phyloP scores from a whole-genome alignment of 129 eudicot genomes.

The Pseudognaphalium luteoalbum region DNA sequence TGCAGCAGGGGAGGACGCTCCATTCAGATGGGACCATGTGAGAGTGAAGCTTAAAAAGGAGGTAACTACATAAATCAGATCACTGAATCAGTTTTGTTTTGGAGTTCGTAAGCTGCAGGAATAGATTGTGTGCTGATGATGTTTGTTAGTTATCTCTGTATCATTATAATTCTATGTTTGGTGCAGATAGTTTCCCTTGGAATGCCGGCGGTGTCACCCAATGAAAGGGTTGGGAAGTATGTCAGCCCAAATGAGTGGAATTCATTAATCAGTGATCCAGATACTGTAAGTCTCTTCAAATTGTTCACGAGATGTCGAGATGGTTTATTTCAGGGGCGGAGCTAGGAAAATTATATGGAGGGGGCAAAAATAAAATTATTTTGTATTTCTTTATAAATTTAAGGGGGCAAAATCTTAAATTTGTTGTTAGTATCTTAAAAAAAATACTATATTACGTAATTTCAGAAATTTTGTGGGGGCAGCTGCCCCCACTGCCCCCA shows the following conservation, averaged over 20 bases:
- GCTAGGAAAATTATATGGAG: too few relatives aligned
- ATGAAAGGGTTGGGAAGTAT: constrained; percentile 81
- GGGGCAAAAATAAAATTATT: too few relatives aligned
- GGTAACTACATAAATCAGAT: constrained; percentile 40
- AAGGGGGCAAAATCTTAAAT: too few relatives aligned
- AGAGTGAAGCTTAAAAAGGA: constrained; percentile 91
- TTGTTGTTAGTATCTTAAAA: too few relatives aligned
- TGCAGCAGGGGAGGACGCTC: constrained; percentile 97
- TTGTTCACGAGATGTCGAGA: background rate
- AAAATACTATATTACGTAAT: too few relatives aligned
- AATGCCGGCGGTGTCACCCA: constrained; percentile 87
- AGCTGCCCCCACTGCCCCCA: too few relatives aligned
- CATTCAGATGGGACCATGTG: constrained; percentile 98
- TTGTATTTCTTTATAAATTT: too few relatives aligned
- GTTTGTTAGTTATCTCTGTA: background rate
- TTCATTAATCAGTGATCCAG: constrained; percentile 75
- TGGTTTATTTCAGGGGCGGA: too few relatives aligned
- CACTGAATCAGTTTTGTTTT: background rate
- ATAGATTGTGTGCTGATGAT: background rate
- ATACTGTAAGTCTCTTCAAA: constrained; percentile 49
- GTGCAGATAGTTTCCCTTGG: constrained; percentile 94
- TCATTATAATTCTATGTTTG: background rate
- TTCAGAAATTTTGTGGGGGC: too few relatives aligned
- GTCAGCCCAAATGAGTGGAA: constrained; percentile 90
- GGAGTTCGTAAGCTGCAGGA: background rate